phyloP scores from a whole-genome alignment of 2,329 filamentous ascomycete species.

The Fusarium solani-melongenae region DNA sequence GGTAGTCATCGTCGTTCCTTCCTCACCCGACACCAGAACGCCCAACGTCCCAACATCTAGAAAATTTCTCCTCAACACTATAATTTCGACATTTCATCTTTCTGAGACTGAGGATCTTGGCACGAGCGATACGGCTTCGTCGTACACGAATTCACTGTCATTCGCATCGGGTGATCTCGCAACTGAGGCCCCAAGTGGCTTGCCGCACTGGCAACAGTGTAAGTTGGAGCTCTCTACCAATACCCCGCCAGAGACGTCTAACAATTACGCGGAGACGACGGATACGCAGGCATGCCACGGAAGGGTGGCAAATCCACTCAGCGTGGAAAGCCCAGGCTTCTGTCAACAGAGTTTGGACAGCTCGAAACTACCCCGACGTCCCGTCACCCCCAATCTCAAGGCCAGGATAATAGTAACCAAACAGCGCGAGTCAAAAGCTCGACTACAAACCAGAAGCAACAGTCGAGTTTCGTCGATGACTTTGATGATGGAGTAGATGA shows the following conservation, averaged over 20 bases:
- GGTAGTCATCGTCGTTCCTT: neutral
- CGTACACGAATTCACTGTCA: neutral
- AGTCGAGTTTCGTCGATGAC: slow-evolving; percentile 3
- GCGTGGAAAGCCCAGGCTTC: slow-evolving; percentile 19
- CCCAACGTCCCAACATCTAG: neutral
- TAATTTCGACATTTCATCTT: neutral
- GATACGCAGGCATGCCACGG: slow-evolving; percentile 21
- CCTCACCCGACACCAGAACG: neutral
- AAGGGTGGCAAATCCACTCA: slow-evolving; percentile 31
- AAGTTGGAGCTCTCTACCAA: neutral
- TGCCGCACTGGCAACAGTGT: neutral
- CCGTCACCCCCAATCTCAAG: slow-evolving; percentile 35
- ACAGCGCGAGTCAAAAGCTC: neutral
- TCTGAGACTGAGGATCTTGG: neutral
- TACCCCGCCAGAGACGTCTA: slow-evolving; percentile 8
- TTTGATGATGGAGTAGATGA: slow-evolving; percentile 42
- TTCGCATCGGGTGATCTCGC: neutral
- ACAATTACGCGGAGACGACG: neutral
- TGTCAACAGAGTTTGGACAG: slow-evolving; percentile 40
- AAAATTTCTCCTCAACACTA: neutral
- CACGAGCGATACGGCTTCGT: neutral
- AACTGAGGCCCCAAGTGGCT: neutral
- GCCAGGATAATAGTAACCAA: neutral
- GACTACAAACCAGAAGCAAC: neutral
- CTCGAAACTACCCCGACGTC: slow-evolving; percentile 50